These are phyloP conservation scores for Eutypa lata DNA, from an alignment of 2,329 filamentous ascomycete genomes.

Conservation along the genomic window DNA sequence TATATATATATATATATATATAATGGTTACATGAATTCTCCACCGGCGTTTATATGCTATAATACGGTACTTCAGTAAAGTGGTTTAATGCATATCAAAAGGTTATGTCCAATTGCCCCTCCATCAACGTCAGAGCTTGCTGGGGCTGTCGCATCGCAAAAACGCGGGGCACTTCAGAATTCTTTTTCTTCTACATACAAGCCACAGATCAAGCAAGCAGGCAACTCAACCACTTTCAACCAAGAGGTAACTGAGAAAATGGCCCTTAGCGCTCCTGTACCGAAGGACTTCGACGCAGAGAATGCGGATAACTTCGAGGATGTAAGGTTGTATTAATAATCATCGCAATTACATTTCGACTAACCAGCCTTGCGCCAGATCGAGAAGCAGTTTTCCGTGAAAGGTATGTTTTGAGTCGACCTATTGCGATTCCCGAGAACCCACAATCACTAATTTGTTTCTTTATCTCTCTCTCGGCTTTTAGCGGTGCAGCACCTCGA, in stretches of 20 bases:
- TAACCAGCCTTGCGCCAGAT: slow-evolving; percentile 54
- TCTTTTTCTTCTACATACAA: background rate
- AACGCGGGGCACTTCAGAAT: background rate
- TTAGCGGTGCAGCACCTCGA: slow-evolving; percentile 87
- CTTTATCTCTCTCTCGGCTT: too few relatives aligned
- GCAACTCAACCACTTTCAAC: too few relatives aligned
- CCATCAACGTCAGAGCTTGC: background rate
- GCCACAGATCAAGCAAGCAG: too few relatives aligned
- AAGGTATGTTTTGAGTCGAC: too few relatives aligned
- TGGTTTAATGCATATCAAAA: too few relatives aligned
- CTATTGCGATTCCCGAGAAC: background rate
- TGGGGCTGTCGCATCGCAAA: background rate
- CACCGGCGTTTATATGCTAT: too few relatives aligned
- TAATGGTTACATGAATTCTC: too few relatives aligned
- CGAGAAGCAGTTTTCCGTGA: slow-evolving; percentile 98
- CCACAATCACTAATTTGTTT: background rate
- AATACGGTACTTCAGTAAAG: too few relatives aligned
- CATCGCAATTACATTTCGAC: slow-evolving; percentile 1
- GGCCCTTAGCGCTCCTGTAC: slow-evolving; percentile 14
- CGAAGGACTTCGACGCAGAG: slow-evolving; percentile 50
- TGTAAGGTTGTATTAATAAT: slow-evolving; percentile 15
- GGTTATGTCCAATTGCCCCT: background rate
- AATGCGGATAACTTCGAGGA: slow-evolving; percentile 29
- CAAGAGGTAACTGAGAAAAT: too few relatives aligned
- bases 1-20: too few relatives aligned